Conservation (phyloP, 345 rosid species). For the Euclidium syriacum region DNA sequence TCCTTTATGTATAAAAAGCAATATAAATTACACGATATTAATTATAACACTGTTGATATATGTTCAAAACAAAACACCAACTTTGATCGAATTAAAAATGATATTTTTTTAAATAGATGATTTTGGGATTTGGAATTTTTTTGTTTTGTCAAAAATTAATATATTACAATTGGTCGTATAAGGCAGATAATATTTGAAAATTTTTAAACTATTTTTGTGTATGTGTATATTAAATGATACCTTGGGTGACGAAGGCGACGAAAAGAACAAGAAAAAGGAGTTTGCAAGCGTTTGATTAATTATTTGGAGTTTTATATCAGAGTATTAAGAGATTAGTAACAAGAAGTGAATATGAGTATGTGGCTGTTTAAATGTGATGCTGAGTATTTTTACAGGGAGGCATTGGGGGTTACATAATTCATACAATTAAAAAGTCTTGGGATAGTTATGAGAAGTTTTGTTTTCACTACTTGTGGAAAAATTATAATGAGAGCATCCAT, state of each 20-base stretch:
- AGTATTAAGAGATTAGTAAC: not conserved
- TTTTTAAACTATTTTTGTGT: too few species aligned
- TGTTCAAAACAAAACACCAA: too few species aligned
- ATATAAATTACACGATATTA: too few species aligned
- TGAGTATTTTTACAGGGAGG: not conserved
- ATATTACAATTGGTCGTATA: too few species aligned
- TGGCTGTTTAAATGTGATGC: not conserved
- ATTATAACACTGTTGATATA: too few species aligned
- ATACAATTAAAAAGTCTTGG: not conserved
- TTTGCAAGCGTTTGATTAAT: slow-evolving; percentile 5
- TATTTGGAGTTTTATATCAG: not conserved
- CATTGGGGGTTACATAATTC: not conserved
- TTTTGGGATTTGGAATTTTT: too few species aligned
- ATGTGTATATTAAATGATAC: not conserved
- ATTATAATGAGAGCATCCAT: not conserved
- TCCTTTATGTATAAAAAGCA: too few species aligned
- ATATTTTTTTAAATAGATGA: too few species aligned
- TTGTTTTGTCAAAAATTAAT: too few species aligned
- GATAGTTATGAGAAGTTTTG: not conserved
- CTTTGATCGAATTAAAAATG: too few species aligned
- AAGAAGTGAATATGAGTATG: not conserved
- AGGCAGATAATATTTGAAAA: too few species aligned
- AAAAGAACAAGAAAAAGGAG: slow-evolving; percentile 6
- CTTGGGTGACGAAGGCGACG: slow-evolving; percentile 4
- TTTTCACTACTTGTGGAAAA: not conserved